phyloP scores from a whole-genome alignment of 768 basidiomycete genomes.

The Phylloporus sp. region DNA sequence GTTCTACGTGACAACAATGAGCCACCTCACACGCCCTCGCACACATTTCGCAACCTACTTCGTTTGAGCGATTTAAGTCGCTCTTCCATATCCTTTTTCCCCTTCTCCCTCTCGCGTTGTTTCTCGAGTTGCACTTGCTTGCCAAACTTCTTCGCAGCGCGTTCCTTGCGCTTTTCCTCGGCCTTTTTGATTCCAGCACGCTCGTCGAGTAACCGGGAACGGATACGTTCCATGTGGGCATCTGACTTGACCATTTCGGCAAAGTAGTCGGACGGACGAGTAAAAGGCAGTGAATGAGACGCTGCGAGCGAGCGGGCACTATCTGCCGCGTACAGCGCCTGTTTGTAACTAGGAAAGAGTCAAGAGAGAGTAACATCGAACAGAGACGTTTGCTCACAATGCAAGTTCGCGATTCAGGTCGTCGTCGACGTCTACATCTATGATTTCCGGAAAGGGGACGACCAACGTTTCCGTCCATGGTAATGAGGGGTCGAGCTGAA shows the following conservation, averaged over 20 bases:
- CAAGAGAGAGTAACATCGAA: neutral
- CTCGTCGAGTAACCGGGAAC: slow-evolving; percentile 86
- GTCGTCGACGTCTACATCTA: slow-evolving; percentile 74
- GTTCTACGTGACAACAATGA: slow-evolving; percentile 46
- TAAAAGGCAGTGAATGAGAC: slow-evolving; percentile 78
- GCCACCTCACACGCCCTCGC: neutral
- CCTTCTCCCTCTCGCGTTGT: slow-evolving; percentile 79
- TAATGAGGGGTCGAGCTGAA: slow-evolving; percentile 66
- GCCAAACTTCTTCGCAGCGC: slow-evolving; percentile 96
- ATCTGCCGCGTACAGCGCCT: slow-evolving; percentile 82
- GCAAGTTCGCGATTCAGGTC: slow-evolving; percentile 94
- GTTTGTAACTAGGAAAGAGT: slow-evolving; percentile 71
- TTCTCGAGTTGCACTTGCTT: slow-evolving; percentile 97
- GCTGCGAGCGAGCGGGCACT: slow-evolving; percentile 71
- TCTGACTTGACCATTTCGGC: slow-evolving; percentile 99
- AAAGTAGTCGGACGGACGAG: slow-evolving; percentile 90
- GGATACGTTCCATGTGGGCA: slow-evolving; percentile 95
- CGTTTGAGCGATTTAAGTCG: slow-evolving; percentile 82
- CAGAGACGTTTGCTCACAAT: slow-evolving; percentile 54
- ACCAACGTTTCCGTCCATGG: slow-evolving; percentile 83
- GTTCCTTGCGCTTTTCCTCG: slow-evolving; percentile 86
- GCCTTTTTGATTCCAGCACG: slow-evolving; percentile 81
- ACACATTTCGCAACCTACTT: slow-evolving; percentile 43
- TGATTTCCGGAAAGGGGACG: slow-evolving; percentile 64
- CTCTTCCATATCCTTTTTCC: slow-evolving; percentile 91